These are phyloP conservation scores for Suillus clintonianus DNA, from an alignment of 768 basidiomycete species.

Conservation along the genomic window DNA sequence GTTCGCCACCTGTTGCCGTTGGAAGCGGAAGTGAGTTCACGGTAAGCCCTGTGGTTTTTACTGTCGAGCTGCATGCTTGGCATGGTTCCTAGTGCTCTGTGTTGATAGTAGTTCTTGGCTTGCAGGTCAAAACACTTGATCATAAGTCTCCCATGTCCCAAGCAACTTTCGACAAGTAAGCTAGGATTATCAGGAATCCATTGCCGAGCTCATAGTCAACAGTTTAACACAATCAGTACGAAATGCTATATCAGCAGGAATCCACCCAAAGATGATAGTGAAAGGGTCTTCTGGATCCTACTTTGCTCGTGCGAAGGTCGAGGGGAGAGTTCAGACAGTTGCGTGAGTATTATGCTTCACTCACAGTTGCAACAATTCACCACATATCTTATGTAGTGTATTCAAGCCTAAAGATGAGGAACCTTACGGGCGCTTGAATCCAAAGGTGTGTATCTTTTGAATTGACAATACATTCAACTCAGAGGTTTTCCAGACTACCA, in stretches of 20 bases:
- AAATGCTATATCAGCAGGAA: constrained; percentile 69
- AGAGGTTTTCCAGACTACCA: constrained; percentile 61
- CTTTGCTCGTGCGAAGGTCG: constrained; percentile 83
- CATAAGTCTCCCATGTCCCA: constrained; percentile 77
- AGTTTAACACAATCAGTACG: constrained; percentile 68
- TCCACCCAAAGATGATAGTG: constrained; percentile 88
- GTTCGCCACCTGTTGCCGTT: constrained; percentile 37
- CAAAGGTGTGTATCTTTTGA: constrained; percentile 55
- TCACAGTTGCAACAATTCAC: neutral
- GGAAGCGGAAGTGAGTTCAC: constrained; percentile 23
- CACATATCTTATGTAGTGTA: constrained; percentile 47
- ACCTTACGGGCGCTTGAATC: constrained; percentile 85
- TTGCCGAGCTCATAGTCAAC: constrained; percentile 11
- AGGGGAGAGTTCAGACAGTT: constrained; percentile 75
- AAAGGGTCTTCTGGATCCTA: constrained; percentile 92
- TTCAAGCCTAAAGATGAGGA: constrained; percentile 94
- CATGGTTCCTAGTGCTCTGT: neutral
- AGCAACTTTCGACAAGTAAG: constrained; percentile 70
- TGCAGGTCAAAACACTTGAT: constrained; percentile 77
- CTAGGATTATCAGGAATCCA: constrained; percentile 10
- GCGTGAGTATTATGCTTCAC: constrained; percentile 52
- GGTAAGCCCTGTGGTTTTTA: constrained; percentile 16
- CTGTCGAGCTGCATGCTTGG: neutral
- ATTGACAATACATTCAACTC: neutral
- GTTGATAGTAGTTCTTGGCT: constrained; percentile 7